phyloP scores from a whole-genome alignment of 345 rosid genomes.

The Ceriops tagal region DNA sequence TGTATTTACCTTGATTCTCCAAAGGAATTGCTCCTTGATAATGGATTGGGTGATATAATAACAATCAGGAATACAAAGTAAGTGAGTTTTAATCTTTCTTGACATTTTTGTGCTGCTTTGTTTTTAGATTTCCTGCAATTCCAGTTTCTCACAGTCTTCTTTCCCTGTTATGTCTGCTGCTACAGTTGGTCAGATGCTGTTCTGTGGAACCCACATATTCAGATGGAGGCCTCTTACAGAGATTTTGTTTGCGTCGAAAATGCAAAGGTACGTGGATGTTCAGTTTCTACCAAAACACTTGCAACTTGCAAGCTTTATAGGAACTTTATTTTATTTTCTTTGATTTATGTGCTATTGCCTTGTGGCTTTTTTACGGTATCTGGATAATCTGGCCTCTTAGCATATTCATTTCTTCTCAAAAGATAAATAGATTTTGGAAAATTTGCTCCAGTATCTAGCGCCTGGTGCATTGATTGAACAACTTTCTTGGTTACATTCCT shows the following conservation, averaged over 20 bases:
- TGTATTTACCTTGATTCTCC: slow-evolving; percentile 78
- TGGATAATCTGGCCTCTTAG: slow-evolving; percentile 5
- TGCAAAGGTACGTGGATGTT: slow-evolving; percentile 60
- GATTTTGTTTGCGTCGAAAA: slow-evolving; percentile 91
- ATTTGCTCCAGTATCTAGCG: background rate
- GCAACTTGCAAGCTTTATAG: slow-evolving; percentile 1
- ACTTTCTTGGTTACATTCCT: slow-evolving; percentile 1
- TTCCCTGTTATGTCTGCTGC: slow-evolving; percentile 3
- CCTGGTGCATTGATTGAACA: background rate
- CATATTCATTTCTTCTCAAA: background rate
- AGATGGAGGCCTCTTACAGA: slow-evolving; percentile 92
- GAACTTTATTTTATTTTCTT: slow-evolving; percentile 4
- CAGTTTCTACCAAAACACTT: slow-evolving; percentile 2
- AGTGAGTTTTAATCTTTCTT: slow-evolving; percentile 14
- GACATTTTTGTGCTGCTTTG: slow-evolving; percentile 7
- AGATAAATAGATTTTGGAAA: slow-evolving; percentile 1
- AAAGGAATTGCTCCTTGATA: slow-evolving; percentile 55
- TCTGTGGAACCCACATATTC: slow-evolving; percentile 84
- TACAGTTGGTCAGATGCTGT: slow-evolving; percentile 94
- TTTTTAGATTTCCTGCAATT: background rate
- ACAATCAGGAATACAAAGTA: slow-evolving; percentile 70
- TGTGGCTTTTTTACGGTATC: background rate
- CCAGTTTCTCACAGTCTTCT: slow-evolving; percentile 9
- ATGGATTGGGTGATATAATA: slow-evolving; percentile 78
- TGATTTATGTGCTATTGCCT: background rate